These are phyloP conservation scores for Glycyrrhiza uralensis DNA, from an alignment of 306 rosid genomes.

Conservation along the genomic window DNA sequence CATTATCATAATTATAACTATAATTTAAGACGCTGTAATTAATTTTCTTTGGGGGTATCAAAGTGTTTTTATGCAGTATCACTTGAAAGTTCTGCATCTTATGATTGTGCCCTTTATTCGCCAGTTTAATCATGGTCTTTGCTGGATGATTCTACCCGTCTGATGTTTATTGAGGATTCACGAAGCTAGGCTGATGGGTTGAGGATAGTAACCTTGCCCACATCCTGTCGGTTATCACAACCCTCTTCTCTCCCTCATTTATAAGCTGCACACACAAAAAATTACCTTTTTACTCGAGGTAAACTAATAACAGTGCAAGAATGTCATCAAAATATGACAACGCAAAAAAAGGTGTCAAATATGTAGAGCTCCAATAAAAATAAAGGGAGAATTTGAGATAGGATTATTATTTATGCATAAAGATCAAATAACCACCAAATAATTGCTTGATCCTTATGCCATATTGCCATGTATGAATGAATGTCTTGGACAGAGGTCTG, in stretches of 20 bases:
- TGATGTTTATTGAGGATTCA: constrained; percentile 27
- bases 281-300: neutral
- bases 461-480: no score
- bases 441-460: neutral
- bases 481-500: neutral
- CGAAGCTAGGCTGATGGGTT: constrained; percentile 68
- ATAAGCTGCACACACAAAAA: constrained; percentile 45
- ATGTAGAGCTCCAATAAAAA: no score
- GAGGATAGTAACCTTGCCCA: constrained; percentile 73
- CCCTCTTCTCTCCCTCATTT: constrained; percentile 47
- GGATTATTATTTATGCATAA: neutral
- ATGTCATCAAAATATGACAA: neutral
- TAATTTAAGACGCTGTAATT: neutral
- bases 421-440: neutral
- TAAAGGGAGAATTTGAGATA: neutral
- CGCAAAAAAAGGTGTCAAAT: neutral
- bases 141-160: constrained; percentile 20
- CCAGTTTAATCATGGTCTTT: no score
- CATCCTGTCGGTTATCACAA: constrained; percentile 69
- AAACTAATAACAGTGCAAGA: neutral
- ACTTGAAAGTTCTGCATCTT: no score
- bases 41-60: neutral
- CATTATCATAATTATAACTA: constrained; percentile 6
- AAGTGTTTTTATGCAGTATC: no score
- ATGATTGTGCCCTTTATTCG: no score